phyloP scores from a whole-genome alignment of 441 rosid species.

The Gossypium gossypioides region DNA sequence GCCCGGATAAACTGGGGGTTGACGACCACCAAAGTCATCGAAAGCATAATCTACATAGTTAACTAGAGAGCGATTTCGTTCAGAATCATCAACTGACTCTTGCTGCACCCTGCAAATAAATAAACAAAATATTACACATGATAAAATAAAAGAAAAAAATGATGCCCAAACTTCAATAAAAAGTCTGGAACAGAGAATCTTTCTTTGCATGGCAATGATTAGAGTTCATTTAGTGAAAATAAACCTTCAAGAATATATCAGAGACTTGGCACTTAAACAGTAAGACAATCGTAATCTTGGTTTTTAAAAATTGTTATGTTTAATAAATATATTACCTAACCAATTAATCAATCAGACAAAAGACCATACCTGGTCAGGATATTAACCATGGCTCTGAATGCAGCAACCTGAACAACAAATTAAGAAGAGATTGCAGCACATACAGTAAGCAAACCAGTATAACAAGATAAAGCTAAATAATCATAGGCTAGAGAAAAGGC shows the following conservation, averaged over 20 bases:
- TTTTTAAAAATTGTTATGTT: constrained; percentile 3
- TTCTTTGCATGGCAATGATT: neutral
- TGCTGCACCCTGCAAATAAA: constrained; percentile 77
- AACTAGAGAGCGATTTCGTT: constrained; percentile 86
- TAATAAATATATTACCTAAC: constrained; percentile 2
- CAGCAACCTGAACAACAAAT: constrained; percentile 74
- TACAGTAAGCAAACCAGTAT: constrained; percentile 1
- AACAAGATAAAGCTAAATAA: constrained; percentile 4
- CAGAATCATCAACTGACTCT: constrained; percentile 95
- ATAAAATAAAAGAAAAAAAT: neutral
- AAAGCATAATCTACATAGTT: constrained; percentile 92
- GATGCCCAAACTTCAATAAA: constrained; percentile 14
- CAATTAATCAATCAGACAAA: neutral
- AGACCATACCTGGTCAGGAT: constrained; percentile 77
- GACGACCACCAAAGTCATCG: constrained; percentile 99
- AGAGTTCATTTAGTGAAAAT: neutral
- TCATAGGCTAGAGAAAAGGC: constrained; percentile 8
- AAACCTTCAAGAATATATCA: neutral
- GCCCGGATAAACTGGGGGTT: constrained; percentile 97
- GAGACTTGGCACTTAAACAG: neutral
- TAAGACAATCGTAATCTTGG: neutral
- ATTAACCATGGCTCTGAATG: constrained; percentile 99
- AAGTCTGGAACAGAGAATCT: neutral
- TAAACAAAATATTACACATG: constrained; percentile 1
- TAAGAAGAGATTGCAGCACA: constrained; percentile 13